Evolutionary conservation across 495 filamentous ascomycete genomes (phyloP).

Genomic region (Aspergillus panamensis): DNA sequence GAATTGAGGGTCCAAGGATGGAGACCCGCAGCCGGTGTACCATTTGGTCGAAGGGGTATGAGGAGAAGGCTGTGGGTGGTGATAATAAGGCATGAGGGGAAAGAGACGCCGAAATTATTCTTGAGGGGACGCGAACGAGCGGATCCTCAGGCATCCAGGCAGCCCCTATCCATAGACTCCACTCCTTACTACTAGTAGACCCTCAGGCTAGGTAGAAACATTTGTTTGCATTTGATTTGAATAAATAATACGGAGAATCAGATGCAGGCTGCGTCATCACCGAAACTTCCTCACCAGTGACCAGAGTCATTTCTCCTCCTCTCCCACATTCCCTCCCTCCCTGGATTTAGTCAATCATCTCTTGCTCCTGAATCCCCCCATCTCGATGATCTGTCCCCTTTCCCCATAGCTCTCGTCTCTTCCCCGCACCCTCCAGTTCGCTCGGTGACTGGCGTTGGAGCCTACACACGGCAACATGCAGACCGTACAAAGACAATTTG

Average conservation of each 20-base stretch:
- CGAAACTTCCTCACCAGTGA: background rate
- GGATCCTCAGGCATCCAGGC: slow-evolving; percentile 13
- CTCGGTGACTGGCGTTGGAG: background rate
- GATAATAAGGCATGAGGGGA: background rate
- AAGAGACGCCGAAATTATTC: background rate
- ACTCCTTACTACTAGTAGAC: background rate
- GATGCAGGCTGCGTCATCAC: slow-evolving; percentile 22
- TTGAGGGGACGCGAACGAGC: too few species aligned
- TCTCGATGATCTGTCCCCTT: background rate
- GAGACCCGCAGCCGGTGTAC: slow-evolving; percentile 6
- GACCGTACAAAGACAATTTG: slow-evolving; percentile 72
- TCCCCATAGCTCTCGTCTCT: background rate
- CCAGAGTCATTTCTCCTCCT: slow-evolving; percentile 8
- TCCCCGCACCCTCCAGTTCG: background rate
- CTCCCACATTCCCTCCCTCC: background rate
- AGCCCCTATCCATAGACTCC: background rate
- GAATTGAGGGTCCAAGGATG: slow-evolving; percentile 10
- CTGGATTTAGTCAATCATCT: background rate
- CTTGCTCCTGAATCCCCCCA: background rate
- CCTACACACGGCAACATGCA: slow-evolving; percentile 58
- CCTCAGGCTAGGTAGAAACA: background rate
- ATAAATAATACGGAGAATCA: slow-evolving; percentile 8
- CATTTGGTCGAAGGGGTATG: slow-evolving; percentile 15
- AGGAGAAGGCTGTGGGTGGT: background rate
- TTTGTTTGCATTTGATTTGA: background rate